These are phyloP conservation scores for Entonaema liquescens DNA, from an alignment of 495 filamentous ascomycete genomes.

Conservation along the genomic window DNA sequence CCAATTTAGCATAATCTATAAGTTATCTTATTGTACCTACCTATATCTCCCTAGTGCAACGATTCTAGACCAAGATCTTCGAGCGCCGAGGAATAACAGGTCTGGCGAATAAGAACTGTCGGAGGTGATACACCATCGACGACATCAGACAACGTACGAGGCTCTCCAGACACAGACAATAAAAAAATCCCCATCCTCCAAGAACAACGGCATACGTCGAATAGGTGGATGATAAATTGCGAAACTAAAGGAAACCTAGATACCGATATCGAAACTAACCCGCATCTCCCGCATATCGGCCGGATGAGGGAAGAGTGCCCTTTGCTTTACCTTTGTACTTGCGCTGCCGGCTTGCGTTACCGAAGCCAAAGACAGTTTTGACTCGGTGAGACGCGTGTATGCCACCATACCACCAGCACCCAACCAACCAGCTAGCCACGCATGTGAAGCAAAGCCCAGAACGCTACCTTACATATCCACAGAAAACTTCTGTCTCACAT, in stretches of 20 bases:
- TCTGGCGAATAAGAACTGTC: not conserved
- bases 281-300: not conserved
- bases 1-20: not conserved
- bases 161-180: not conserved
- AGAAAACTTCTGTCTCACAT: not conserved
- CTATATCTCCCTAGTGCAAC: not conserved
- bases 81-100: no score
- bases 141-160: not conserved
- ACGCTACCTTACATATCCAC: not conserved
- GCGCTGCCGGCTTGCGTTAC: not conserved
- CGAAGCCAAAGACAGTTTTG: not conserved
- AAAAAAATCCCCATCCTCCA: not conserved
- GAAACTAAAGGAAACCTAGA: not conserved
- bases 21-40: not conserved
- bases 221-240: not conserved
- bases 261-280: not conserved
- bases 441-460: conserved; percentile 1
- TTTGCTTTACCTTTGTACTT: not conserved
- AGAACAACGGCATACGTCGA: not conserved
- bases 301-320: not conserved
- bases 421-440: not conserved
- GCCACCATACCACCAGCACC: not conserved
- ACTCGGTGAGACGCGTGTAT: conserved; percentile 12
- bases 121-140: not conserved
- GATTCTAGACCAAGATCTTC: not conserved